Base-by-base conservation (phyloP, 805 yeast species). In the Maudiozyma saulgeensis region DNA sequence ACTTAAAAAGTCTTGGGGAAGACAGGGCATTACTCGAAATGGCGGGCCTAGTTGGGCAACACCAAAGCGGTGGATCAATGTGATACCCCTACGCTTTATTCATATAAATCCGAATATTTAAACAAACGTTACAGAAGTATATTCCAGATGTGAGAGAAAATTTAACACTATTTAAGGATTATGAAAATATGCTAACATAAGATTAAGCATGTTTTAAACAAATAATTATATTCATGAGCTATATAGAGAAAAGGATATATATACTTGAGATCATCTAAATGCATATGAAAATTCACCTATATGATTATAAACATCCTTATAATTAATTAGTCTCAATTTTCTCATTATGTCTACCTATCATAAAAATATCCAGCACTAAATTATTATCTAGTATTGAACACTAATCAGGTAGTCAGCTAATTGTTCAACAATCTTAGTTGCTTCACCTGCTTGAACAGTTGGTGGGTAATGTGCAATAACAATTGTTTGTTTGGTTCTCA, bases 401-500 rank as follows among this genome's bases (percentile, higher is more conserved):
- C 88, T 75, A 66, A 91, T 88, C 71, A 93, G 78, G 65, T 93
- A 90, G 67, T 93, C 98, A 44, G 96, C 98, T 73, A 93, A 77
- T 64, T 88, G 91, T 69, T 93, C 99, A 50, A 91, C 96, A 55
- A 90, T 86, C 62, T 84, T 80, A 51, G 97, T 86, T 47, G 98
- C 98, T 66, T 87, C 96, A 59, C 96, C 96, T 32, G 98, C 87
- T 68, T 83, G 91, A 44, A 87, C 84, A 49, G 90, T 90, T 12
- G 86, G 79, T 15, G 95, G 93, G 66, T 93, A 93, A 69, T 93
- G 98, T n/a, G 93, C 96, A 59, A 93, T 72, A 63, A 93, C 71
- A 50, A 93, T 81, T 31, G 97, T 89, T 71, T 91, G 98, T 64
- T 81, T 87, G 49, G 98, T 89, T 76, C 96, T 86, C 44, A 91